Evolutionary conservation across 1,139 yeast genomes (phyloP).

Genomic region (Diutina sp.): DNA sequence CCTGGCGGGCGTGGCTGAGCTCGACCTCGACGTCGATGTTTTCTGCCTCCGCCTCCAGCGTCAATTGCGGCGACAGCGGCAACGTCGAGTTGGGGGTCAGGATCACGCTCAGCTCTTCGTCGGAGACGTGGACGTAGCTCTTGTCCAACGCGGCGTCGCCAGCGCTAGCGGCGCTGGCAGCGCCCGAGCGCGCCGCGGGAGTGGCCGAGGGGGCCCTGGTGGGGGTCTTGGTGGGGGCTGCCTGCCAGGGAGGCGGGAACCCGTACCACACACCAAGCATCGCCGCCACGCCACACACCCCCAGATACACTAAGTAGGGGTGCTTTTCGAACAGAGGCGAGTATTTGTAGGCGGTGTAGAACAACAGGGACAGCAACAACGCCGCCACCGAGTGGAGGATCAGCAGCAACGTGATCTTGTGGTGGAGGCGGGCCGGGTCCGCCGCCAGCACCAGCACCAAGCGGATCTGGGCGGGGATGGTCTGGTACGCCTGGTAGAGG

Average conservation of each 20-base stretch:
- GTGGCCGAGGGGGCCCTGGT: neutral
- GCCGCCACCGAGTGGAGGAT: conserved; percentile 20
- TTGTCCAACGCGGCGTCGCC: conserved; percentile 20
- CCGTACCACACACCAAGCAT: conserved; percentile 1
- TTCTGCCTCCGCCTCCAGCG: conserved; percentile 1
- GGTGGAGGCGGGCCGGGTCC: conserved; percentile 3
- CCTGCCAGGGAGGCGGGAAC: neutral
- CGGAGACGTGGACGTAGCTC: conserved; percentile 39
- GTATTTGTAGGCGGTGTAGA: conserved; percentile 23
- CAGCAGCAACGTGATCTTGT: conserved; percentile 14
- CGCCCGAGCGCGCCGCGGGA: neutral
- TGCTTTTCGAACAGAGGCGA: conserved; percentile 35
- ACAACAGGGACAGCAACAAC: conserved; percentile 24
- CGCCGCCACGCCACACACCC: conserved; percentile 30
- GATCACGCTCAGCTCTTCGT: conserved; percentile 20
- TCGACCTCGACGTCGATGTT: conserved; percentile 30
- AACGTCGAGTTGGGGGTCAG: conserved; percentile 19
- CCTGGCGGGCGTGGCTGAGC: conserved; percentile 27
- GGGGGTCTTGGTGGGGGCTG: neutral
- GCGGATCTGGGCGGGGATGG: conserved; percentile 22
- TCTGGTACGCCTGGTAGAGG: conserved; percentile 20
- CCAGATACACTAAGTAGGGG: conserved; percentile 45
- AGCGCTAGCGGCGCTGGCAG: neutral
- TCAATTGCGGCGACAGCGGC: conserved; percentile 19
- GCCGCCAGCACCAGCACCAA: conserved; percentile 10